phyloP scores from a whole-genome alignment of 805 yeast genomes.

The Pichia gijzeniarum region DNA sequence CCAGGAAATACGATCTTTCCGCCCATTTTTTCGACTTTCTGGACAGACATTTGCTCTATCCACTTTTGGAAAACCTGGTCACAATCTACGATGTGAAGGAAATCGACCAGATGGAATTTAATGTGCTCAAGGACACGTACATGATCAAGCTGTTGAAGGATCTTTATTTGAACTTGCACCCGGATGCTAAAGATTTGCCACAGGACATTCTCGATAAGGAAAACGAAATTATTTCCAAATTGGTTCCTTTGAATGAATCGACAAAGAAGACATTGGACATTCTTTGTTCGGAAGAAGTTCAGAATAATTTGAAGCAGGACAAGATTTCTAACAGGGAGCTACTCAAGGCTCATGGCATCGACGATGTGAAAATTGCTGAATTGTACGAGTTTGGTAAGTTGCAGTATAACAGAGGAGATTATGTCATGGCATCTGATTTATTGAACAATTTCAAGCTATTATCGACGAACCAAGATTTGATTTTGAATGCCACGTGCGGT shows the following conservation, averaged over 20 bases:
- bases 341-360: slow-evolving; percentile 38
- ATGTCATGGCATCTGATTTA: slow-evolving; percentile 51
- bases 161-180: slow-evolving; percentile 37
- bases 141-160: slow-evolving; percentile 46
- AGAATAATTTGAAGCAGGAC: slow-evolving; percentile 47
- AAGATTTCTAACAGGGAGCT: slow-evolving; percentile 46
- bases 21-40: slow-evolving; percentile 48
- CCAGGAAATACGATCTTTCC: slow-evolving; percentile 48
- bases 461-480: slow-evolving; percentile 44
- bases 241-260: slow-evolving; percentile 33
- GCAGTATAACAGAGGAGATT: slow-evolving; percentile 59
- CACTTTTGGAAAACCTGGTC: slow-evolving; percentile 19
- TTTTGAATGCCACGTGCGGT: slow-evolving; percentile 62
- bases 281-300: slow-evolving; percentile 43
- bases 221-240: slow-evolving; percentile 34
- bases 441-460: slow-evolving; percentile 51
- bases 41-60: slow-evolving; percentile 55
- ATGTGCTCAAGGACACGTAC: slow-evolving; percentile 50
- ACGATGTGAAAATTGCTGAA: slow-evolving; percentile 42
- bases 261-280: slow-evolving; percentile 42
- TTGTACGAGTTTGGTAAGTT: slow-evolving; percentile 55
- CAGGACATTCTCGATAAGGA: slow-evolving; percentile 36
- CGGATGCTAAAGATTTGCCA: slow-evolving; percentile 33
- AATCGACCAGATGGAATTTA: slow-evolving; percentile 42
- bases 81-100: slow-evolving; percentile 31